These are phyloP conservation scores for Aurantiochytrium sp. DNA, from an alignment of 108 stramenopile genomes.

Conservation along the genomic window DNA sequence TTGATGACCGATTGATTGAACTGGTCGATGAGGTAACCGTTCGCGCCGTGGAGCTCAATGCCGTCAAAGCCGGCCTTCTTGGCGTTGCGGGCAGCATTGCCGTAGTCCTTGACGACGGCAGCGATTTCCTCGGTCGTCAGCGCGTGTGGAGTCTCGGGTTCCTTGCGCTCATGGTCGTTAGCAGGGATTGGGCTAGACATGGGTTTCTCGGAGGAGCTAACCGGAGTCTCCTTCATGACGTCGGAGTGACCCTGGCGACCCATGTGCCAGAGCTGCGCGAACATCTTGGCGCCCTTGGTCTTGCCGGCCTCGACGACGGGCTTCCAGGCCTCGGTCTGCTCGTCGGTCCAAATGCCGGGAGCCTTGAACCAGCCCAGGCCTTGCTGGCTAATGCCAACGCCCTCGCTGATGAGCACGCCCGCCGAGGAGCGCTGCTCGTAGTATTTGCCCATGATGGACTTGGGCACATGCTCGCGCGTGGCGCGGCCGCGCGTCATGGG, in stretches of 20 bases:
- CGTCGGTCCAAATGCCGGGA: constrained; percentile 40
- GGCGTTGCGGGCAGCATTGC: constrained; percentile 28
- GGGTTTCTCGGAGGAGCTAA: neutral
- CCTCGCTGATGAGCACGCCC: constrained; percentile 65
- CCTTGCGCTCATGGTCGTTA: constrained; percentile 30
- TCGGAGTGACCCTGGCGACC: constrained; percentile 51
- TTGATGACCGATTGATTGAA: constrained; percentile 46
- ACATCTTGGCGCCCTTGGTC: constrained; percentile 49
- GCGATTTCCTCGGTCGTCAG: constrained; percentile 49
- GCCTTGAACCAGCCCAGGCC: constrained; percentile 54
- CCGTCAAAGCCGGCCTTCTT: constrained; percentile 57
- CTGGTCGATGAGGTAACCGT: constrained; percentile 56
- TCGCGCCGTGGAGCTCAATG: constrained; percentile 54
- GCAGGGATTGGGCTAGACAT: neutral
- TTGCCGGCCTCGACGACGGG: constrained; percentile 56
- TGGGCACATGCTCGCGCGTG: constrained; percentile 38
- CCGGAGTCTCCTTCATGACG: constrained; percentile 35
- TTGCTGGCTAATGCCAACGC: constrained; percentile 38
- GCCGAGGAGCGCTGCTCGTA: constrained; percentile 55
- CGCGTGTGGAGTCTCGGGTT: constrained; percentile 33
- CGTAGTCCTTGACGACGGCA: constrained; percentile 37
- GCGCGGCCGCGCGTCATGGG: constrained; percentile 56
- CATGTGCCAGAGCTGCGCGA: constrained; percentile 60
- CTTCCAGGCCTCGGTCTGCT: constrained; percentile 60
- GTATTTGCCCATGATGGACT: constrained; percentile 48